A percentile compares a stretch with the other conserved stretches of the same genome.
Conservation (phyloP, 257 asterid genomes). For the Solanum boliviense region DNA sequence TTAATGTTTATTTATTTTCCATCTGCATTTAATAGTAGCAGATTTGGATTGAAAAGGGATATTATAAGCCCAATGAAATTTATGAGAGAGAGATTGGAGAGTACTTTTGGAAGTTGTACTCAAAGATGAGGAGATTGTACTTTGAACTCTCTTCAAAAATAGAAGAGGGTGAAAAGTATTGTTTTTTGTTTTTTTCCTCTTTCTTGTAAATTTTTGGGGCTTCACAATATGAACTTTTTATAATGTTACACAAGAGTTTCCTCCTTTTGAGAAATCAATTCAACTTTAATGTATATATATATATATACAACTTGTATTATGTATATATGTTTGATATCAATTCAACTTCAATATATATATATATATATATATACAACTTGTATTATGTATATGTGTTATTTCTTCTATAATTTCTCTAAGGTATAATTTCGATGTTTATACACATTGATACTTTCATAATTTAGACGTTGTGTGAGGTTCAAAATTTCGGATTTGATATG, state of each 20-base stretch:
- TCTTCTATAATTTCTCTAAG: neutral
- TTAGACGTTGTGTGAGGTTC: neutral
- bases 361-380: too few species aligned
- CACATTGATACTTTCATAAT: fast-evolving
- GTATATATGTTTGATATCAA: neutral
- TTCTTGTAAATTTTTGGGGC: conserved; percentile 11
- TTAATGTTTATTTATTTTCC: neutral
- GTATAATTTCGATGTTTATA: neutral
- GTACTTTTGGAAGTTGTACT: neutral
- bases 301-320: too few species aligned
- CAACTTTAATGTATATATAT: neutral
- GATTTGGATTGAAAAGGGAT: conserved; percentile 11
- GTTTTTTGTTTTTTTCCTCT: neutral
- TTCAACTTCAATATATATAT: neutral
- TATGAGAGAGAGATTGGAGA: conserved; percentile 1
- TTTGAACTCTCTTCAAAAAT: neutral
- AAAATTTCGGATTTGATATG: neutral
- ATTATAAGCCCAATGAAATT: conserved; percentile 2
- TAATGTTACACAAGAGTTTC: neutral
- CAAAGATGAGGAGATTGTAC: neutral
- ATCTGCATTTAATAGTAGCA: conserved; percentile 37
- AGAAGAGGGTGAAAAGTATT: neutral
- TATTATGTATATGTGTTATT: too few species aligned
- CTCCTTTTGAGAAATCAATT: neutral
- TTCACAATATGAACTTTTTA: neutral